A percentile compares a stretch with the other conserved stretches of the same genome.
These are phyloP conservation scores for Boletus patriciae DNA, from an alignment of 768 basidiomycete genomes.

Conservation along the genomic window DNA sequence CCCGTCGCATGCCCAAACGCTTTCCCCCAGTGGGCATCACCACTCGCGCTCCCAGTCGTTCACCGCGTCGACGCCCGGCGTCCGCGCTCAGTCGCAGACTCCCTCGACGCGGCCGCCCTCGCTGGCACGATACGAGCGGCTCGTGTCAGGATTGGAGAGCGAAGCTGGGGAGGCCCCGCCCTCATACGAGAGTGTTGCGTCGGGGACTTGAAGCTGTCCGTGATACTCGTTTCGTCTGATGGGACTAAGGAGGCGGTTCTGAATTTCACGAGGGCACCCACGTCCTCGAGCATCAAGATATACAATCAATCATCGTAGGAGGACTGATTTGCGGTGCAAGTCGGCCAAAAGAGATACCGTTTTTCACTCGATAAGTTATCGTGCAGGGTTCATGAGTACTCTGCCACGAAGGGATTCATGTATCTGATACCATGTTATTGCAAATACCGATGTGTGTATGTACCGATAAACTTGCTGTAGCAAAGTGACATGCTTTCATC, in stretches of 20 bases:
- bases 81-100: background rate
- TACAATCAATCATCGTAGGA: background rate
- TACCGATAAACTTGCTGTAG: background rate
- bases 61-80: background rate
- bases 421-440: background rate
- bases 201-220: background rate
- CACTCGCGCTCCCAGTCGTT: background rate
- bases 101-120: conserved; percentile 20
- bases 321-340: background rate
- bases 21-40: background rate
- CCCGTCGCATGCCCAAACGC: background rate
- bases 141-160: conserved; percentile 84
- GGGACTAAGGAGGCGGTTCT: background rate
- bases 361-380: background rate
- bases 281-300: background rate
- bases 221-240: background rate
- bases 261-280: background rate
- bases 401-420: too few relatives aligned
- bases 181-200: conserved; percentile 31
- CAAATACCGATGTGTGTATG: background rate
- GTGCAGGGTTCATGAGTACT: background rate
- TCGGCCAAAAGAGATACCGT: too few relatives aligned
- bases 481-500: background rate
- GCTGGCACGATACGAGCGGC: conserved; percentile 65
- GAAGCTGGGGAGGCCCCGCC: conserved; percentile 86